Evolutionary conservation across 345 rosid species (phyloP).

Genomic region (Nasturtium officinale): DNA sequence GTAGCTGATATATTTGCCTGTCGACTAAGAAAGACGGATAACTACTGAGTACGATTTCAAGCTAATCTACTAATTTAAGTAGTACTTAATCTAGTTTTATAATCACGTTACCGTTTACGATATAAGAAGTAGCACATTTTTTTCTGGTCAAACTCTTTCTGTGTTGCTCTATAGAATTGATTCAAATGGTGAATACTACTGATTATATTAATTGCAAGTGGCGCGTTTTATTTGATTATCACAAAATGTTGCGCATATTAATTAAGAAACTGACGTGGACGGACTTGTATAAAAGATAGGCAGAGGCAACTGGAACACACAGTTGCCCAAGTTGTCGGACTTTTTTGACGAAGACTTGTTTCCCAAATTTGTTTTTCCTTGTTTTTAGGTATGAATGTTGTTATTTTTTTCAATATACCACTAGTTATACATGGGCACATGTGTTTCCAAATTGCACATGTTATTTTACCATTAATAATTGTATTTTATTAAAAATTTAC

Average conservation of each 20-base stretch:
- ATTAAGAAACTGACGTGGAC: conserved; percentile 25
- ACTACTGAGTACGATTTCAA: conserved; percentile 14
- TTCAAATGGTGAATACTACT: conserved; percentile 9
- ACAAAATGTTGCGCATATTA: neutral
- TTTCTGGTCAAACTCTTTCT: conserved; percentile 16
- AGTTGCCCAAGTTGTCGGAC: conserved; percentile 18
- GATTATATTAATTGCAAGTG: conserved; percentile 20
- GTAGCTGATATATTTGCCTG: conserved; percentile 35
- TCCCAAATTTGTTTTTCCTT: neutral
- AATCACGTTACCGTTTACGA: neutral
- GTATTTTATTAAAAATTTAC: neutral
- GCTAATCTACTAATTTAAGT: conserved; percentile 28
- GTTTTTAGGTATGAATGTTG: neutral
- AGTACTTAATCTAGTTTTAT: conserved; percentile 8
- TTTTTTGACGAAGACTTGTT: conserved; percentile 20
- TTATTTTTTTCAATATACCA: neutral
- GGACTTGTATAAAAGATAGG: conserved; percentile 19
- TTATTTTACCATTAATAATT: neutral
- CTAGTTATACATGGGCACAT: neutral
- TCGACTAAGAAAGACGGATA: conserved; percentile 29
- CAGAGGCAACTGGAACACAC: conserved; percentile 12
- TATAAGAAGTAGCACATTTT: neutral
- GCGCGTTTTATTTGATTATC: neutral
- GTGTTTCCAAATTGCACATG: neutral
- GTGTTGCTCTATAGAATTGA: conserved; percentile 10